These are phyloP conservation scores for Pseudocercospora musae DNA, from an alignment of 2,329 filamentous ascomycete species.

Conservation along the genomic window DNA sequence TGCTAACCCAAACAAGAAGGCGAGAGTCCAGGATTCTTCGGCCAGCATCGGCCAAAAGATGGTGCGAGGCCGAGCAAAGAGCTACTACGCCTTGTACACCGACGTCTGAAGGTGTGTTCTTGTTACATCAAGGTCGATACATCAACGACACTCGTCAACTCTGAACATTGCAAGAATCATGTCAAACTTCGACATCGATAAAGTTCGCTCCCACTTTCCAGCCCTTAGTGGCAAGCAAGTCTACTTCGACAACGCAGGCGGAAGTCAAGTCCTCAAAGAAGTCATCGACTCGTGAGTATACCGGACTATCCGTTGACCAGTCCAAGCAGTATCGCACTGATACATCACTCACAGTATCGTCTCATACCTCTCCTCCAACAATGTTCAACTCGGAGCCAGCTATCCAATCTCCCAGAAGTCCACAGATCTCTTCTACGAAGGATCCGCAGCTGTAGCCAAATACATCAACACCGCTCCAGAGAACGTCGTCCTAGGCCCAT, in stretches of 20 bases:
- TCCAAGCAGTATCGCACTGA: neutral
- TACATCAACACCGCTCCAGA: slow-evolving; percentile 66
- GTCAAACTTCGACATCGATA: slow-evolving; percentile 52
- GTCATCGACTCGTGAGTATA: slow-evolving; percentile 62
- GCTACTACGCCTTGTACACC: neutral
- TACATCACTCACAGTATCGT: slow-evolving; percentile 52
- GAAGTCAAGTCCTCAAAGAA: slow-evolving; percentile 60
- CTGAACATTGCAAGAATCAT: neutral
- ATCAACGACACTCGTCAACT: neutral
- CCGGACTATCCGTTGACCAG: slow-evolving; percentile 45
- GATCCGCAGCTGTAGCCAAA: slow-evolving; percentile 62
- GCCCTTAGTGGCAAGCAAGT: slow-evolving; percentile 65
- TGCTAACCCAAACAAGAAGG: neutral
- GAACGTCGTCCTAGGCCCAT: slow-evolving; percentile 70
- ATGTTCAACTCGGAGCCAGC: slow-evolving; percentile 72
- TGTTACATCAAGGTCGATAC: neutral
- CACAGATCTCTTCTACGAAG: slow-evolving; percentile 57
- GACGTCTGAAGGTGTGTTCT: neutral
- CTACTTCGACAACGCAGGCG: slow-evolving; percentile 75
- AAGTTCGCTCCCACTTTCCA: slow-evolving; percentile 62
- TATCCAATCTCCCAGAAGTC: slow-evolving; percentile 61
- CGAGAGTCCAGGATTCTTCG: neutral
- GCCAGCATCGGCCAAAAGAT: slow-evolving; percentile 4
- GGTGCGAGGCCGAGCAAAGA: neutral
- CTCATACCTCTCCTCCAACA: slow-evolving; percentile 63